A percentile compares a stretch with the other conserved stretches of the same genome.
phyloP scores from a whole-genome alignment of 169 alveolate genomes.

The Theileria orientalis region DNA sequence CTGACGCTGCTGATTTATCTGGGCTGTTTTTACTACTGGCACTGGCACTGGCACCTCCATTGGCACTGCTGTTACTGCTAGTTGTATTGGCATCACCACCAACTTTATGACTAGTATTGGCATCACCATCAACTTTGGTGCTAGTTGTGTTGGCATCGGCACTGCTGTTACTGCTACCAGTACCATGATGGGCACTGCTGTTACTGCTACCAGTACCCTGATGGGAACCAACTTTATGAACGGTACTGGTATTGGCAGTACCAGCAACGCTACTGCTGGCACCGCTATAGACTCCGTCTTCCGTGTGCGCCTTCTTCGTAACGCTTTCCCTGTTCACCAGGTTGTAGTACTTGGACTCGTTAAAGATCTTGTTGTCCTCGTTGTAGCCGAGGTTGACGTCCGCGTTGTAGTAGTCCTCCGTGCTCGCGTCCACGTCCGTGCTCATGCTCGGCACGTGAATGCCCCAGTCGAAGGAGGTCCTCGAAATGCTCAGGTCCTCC shows the following conservation, averaged over 20 bases:
- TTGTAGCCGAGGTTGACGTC: constrained; percentile 72
- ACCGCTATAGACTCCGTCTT: too few species aligned
- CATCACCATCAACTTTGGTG: constrained; percentile 40
- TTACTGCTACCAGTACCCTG: constrained; percentile 80
- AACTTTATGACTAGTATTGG: constrained; percentile 47
- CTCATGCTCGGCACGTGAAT: constrained; percentile 85
- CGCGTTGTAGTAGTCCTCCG: constrained; percentile 31
- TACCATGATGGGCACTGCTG: constrained; percentile 68
- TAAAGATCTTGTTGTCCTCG: constrained; percentile 67
- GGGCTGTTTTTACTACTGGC: constrained; percentile 80
- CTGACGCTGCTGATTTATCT: constrained; percentile 85
- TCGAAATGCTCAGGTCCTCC: constrained; percentile 86
- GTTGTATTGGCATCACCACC: constrained; percentile 71
- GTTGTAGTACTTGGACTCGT: constrained; percentile 70
- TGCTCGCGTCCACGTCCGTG: neutral
- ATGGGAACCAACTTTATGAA: constrained; percentile 81
- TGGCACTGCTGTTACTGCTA: constrained; percentile 66
- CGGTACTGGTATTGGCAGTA: constrained; percentile 68
- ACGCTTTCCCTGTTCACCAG: constrained; percentile 83
- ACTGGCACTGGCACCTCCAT: constrained; percentile 72
- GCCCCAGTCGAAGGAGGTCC: constrained; percentile 91
- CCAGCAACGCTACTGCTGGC: constrained; percentile 73
- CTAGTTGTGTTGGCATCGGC: too few species aligned
- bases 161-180: too few species aligned
- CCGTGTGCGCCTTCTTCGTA: constrained; percentile 83